phyloP scores from a whole-genome alignment of 805 yeast species.

The Cyberlindnera maritima region DNA sequence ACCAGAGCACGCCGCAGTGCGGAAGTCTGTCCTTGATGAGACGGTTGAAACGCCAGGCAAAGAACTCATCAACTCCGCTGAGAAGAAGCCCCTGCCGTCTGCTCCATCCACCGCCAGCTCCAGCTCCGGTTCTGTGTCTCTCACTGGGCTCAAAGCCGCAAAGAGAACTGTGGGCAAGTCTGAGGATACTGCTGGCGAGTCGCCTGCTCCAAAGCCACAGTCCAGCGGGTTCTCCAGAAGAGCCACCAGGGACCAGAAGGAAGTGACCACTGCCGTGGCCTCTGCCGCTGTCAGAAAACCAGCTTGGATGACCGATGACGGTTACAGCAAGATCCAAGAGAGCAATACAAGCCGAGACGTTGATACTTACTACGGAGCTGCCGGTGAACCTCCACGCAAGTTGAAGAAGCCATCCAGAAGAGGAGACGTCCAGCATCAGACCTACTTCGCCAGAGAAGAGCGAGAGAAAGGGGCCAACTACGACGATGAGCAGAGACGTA shows the following conservation, averaged over 20 bases:
- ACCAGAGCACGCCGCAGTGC: not conserved
- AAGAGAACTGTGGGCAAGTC: conserved; percentile 14
- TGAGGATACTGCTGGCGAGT: not conserved
- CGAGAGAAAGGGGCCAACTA: conserved; percentile 2
- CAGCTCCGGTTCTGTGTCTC: not conserved
- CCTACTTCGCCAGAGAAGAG: conserved; percentile 1
- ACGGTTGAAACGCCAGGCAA: conserved; percentile 1
- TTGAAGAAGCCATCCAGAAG: conserved; percentile 21
- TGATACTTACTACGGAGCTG: conserved; percentile 3
- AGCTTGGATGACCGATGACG: conserved; percentile 8
- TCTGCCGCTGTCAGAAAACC: conserved; percentile 1
- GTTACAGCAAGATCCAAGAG: not conserved
- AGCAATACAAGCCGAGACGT: not conserved
- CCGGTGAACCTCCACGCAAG: conserved; percentile 11
- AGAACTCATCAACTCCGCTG: not conserved
- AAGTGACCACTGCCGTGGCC: not conserved
- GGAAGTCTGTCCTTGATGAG: not conserved
- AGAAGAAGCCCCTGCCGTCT: not conserved
- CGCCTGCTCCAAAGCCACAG: conserved; percentile 3
- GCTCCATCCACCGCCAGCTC: not conserved
- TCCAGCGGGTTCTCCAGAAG: conserved; percentile 12
- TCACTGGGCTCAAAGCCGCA: conserved; percentile 11
- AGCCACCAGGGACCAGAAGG: conserved; percentile 1
- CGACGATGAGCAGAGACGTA: conserved; percentile 3
- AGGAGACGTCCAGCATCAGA: conserved; percentile 7